Percentiles rank a stretch among this genome's conserved stretches.
These are phyloP conservation scores for Citrullus mucosospermus DNA, from an alignment of 306 rosid genomes.

Conservation along the genomic window DNA sequence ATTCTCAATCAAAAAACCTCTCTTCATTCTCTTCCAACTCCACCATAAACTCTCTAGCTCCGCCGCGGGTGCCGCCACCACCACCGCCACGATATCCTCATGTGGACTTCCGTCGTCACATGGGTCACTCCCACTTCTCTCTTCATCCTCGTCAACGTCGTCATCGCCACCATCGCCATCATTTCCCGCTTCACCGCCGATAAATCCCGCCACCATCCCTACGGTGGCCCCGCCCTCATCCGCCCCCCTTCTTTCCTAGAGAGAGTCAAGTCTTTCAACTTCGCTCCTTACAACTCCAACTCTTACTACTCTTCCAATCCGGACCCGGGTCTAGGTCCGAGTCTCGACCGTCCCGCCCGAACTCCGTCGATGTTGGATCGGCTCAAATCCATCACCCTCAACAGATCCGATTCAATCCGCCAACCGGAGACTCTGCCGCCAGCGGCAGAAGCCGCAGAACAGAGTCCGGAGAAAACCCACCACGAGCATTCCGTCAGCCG, in stretches of 20 bases:
- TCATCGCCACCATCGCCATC: slow-evolving; percentile 42
- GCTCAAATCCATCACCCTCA: slow-evolving; percentile 25
- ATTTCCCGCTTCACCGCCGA: slow-evolving; percentile 24
- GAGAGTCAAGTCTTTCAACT: slow-evolving; percentile 37
- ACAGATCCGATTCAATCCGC: slow-evolving; percentile 15
- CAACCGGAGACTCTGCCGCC: not conserved
- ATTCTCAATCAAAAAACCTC: not conserved
- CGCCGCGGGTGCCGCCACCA: too few relatives aligned
- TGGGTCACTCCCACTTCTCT: slow-evolving; percentile 58
- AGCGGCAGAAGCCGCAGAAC: not conserved
- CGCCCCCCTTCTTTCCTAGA: slow-evolving; percentile 36
- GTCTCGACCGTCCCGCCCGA: not conserved
- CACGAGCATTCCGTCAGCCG: slow-evolving; percentile 13
- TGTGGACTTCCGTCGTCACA: slow-evolving; percentile 13
- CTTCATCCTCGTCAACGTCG: slow-evolving; percentile 57
- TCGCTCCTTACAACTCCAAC: slow-evolving; percentile 9
- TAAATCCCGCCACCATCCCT: not conserved
- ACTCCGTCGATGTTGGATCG: slow-evolving; percentile 39
- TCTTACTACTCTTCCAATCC: not conserved
- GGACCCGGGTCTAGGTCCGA: not conserved
- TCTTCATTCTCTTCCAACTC: not conserved
- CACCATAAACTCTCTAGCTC: not conserved
- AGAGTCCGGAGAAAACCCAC: not conserved
- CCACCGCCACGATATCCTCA: not conserved
- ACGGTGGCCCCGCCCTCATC: slow-evolving; percentile 1